Base-by-base conservation (phyloP, 257 asterid genomes). In the Thymus quinquecostatus region DNA sequence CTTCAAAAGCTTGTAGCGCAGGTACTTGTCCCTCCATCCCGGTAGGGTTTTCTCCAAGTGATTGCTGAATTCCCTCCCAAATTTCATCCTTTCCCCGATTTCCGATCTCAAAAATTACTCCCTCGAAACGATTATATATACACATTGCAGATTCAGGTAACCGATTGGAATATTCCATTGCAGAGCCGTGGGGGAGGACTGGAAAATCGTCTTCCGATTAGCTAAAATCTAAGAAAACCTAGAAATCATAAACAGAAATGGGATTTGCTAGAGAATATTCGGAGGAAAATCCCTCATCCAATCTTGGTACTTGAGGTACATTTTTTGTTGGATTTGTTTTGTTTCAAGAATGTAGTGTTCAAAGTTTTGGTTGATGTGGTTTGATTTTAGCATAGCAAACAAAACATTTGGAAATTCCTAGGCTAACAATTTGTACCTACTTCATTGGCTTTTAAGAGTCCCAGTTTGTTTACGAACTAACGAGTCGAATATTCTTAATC, bases 1-100 rank as follows among this genome's bases (percentile, higher is more conserved):
- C 86, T 94, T 94, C 64, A 91, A 70, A n/a, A 78, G 85, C 82
- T 94, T 94, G 93, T 91, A 94, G 57, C 95, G 77, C 82, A 95
- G 68, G 64, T 77, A 88, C 81, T 92, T 86, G 88, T 87, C 92
- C 81, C 93, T 95, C 99, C 99, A 95, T 68, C 82, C 87, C 8
- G 99, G 98, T 66, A 92, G 87, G 80, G 96, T 92, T 78, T 88
- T 87, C 69, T 87, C 96, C 43, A 92, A 66, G 78, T 95, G 95
- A 36, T 70, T 87, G 54, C 74, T 74, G 14, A 94, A 91, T 60
- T 86, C 90, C 74, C 91, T 92, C 58, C 98, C 99, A 60, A 95
- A 92, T 83, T 92, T 89, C 99, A 92, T 88, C 1, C 1, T 28
- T 8, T 50, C 13, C 45, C 57, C 41, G 27, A 63, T 44, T 68